Evolutionary conservation across 257 asterid species (phyloP).

Genomic region (Parsonsia alboflavescens): DNA sequence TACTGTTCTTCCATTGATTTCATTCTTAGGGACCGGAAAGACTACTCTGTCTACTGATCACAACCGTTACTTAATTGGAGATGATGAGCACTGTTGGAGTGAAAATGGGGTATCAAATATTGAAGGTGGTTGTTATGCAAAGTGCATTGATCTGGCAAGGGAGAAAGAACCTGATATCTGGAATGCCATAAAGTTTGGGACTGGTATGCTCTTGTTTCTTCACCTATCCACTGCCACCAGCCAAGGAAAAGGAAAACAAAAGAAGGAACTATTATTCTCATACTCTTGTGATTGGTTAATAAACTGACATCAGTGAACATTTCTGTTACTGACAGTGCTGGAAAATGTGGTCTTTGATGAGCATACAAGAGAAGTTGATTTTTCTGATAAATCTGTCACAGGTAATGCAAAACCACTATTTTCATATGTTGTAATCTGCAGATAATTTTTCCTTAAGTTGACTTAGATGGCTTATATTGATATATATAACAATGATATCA

Average conservation of each 20-base stretch:
- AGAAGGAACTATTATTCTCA: no score
- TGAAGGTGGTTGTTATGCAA: conserved; percentile 90
- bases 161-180: conserved; percentile 95
- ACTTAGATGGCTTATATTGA: neutral
- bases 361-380: conserved; percentile 76
- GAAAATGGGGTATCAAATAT: conserved; percentile 73
- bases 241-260: neutral
- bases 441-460: neutral
- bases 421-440: neutral
- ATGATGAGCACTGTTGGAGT: conserved; percentile 88
- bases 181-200: conserved; percentile 82
- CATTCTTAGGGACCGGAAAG: conserved; percentile 61
- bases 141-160: conserved; percentile 65
- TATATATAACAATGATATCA: neutral
- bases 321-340: conserved; percentile 34
- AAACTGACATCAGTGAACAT: neutral
- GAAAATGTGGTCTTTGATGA: conserved; percentile 82
- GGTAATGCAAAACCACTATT: conserved; percentile 29
- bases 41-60: conserved; percentile 72
- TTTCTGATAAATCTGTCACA: conserved; percentile 72
- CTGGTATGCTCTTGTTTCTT: conserved; percentile 37
- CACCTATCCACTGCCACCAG: neutral
- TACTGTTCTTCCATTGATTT: neutral
- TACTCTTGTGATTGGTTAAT: neutral
- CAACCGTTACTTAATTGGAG: conserved; percentile 66